phyloP scores from a whole-genome alignment of 2,329 filamentous ascomycete species.

The Plectosphaerella plurivora region DNA sequence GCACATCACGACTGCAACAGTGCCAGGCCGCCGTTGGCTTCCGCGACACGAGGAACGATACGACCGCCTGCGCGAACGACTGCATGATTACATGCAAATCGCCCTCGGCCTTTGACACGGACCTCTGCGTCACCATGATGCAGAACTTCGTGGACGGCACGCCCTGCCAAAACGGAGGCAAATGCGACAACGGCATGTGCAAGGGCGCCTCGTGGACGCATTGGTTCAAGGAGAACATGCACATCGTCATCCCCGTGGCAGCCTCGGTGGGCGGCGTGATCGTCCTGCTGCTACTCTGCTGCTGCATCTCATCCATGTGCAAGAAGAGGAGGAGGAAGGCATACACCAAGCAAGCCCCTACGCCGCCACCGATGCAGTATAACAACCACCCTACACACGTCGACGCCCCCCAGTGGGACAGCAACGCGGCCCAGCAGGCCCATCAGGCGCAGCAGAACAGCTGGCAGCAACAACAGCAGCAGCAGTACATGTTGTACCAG shows the following conservation, averaged over 20 bases:
- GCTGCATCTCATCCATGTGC: constrained; percentile 49
- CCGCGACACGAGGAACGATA: constrained; percentile 69
- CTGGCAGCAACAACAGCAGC: background rate
- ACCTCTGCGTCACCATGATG: constrained; percentile 63
- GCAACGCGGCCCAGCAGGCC: no score
- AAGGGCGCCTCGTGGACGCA: constrained; percentile 61
- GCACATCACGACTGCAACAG: constrained; percentile 85
- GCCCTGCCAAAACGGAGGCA: constrained; percentile 72
- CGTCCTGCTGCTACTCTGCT: constrained; percentile 63
- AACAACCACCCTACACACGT: constrained; percentile 10
- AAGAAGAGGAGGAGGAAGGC: constrained; percentile 19
- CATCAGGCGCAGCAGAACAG: background rate
- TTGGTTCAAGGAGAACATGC: constrained; percentile 75
- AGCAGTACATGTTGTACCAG: background rate
- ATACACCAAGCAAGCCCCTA: constrained; percentile 16
- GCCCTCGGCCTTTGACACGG: constrained; percentile 52
- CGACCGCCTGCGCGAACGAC: constrained; percentile 69
- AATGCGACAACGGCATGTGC: constrained; percentile 75
- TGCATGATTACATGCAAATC: constrained; percentile 76
- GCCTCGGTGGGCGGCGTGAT: constrained; percentile 68
- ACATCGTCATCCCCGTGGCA: constrained; percentile 77
- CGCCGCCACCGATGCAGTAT: constrained; percentile 12
- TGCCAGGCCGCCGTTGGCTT: constrained; percentile 81
- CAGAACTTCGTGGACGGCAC: constrained; percentile 96
- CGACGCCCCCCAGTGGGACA: constrained; percentile 1